phyloP scores from a whole-genome alignment of 2,329 filamentous ascomycete species.

The Aspergillus fijiensis region DNA sequence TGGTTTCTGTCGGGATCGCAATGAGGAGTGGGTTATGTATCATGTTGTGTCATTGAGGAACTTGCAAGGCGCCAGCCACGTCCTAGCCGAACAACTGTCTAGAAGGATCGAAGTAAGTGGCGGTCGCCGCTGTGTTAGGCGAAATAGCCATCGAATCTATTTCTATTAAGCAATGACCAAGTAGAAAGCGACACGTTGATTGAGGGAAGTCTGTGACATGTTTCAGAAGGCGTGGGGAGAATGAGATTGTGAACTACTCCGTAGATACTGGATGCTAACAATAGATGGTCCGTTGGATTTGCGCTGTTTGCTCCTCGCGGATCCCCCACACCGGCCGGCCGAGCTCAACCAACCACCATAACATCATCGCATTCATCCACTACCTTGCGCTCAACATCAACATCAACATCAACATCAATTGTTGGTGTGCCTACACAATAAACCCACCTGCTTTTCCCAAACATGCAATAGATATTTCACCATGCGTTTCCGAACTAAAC shows the following conservation, averaged over 20 bases:
- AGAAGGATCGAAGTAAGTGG: background rate
- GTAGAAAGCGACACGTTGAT: no score
- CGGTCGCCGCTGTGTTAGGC: no score
- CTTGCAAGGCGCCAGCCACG: constrained; percentile 1
- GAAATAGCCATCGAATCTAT: no score
- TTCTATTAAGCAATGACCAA: no score
- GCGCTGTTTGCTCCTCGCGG: background rate
- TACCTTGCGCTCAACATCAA: background rate
- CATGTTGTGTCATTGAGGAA: background rate
- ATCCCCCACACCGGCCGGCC: background rate
- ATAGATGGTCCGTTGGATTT: background rate
- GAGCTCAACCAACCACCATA: background rate
- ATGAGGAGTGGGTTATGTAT: background rate
- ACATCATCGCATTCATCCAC: background rate
- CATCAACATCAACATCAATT: no score
- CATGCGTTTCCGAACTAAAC: constrained; percentile 37
- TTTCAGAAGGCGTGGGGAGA: no score
- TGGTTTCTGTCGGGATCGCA: background rate
- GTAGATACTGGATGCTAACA: no score
- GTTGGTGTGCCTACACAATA: no score
- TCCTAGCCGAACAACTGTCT: background rate
- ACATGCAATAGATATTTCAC: constrained; percentile 12
- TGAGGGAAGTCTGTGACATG: no score
- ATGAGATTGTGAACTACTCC: no score
- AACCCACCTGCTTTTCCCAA: background rate